Conservation (phyloP, 129 eudicot species). For the Ambrosia artemisiifolia region DNA sequence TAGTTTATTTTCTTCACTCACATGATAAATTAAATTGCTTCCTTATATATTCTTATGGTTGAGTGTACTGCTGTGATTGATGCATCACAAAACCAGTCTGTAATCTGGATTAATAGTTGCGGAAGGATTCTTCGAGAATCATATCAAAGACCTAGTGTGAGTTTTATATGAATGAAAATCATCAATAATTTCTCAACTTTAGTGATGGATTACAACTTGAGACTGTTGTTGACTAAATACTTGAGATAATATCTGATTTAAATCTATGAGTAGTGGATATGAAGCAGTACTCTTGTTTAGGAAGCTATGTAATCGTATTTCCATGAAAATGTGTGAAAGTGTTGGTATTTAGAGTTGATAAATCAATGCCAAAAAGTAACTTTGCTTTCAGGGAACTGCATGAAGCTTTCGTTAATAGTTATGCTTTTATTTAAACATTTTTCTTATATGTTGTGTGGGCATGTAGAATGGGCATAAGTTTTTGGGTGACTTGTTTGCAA, state of each 20-base stretch:
- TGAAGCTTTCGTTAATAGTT: not conserved
- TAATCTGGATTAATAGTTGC: not conserved
- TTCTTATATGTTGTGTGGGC: not conserved
- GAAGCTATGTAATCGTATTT: not conserved
- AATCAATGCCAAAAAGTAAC: too few species aligned
- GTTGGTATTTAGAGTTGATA: not conserved
- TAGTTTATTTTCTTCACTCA: not conserved
- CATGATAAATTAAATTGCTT: not conserved
- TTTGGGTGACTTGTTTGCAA: constrained; percentile 1
- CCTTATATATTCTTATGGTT: not conserved
- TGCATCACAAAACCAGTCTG: not conserved
- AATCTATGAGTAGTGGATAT: not conserved
- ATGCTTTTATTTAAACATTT: constrained; percentile 1
- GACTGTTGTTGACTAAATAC: not conserved
- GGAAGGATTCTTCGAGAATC: not conserved
- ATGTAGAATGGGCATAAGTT: not conserved
- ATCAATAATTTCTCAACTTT: not conserved
- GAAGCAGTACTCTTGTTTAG: not conserved
- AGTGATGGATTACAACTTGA: not conserved
- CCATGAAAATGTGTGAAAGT: constrained; percentile 5
- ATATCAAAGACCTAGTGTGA: not conserved
- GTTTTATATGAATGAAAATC: not conserved
- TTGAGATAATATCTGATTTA: not conserved
- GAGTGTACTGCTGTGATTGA: not conserved
- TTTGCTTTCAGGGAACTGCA: too few species aligned